Evolutionary conservation across 2,329 filamentous ascomycete species (phyloP), one percentile per base, ranked within the genome.

Genomic region (Botryotinia calthae): DNA sequence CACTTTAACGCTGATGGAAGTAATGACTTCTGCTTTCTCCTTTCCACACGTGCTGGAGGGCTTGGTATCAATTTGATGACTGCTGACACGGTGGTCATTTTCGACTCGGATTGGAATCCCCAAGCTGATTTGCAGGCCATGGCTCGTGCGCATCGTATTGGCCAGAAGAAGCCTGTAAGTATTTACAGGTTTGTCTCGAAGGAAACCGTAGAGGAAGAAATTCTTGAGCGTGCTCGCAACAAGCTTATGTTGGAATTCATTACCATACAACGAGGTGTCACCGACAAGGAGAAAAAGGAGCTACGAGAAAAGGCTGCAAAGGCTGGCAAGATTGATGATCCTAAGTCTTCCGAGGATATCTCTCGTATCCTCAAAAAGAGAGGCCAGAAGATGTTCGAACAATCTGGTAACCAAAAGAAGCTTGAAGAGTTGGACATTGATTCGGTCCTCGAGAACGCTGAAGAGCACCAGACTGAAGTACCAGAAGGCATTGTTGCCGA

Each of bases 61-160:
- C 87, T 99, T n/a, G 96, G 96, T 75, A 99, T 99, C 85, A 99
- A 99, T 79, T 84, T 99, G 71, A 99, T 98, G 94, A 98, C 96
- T 37, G 96, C 96, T 12, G 97, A 99, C 80, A 99, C 96, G 0
- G 96, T 99, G 76, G 91, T 99, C 78, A 91, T 99, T 62, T 99
- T 98, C 79, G 97, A 99, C 82, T 98, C 96, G 0, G 95, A 98
- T 80, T 99, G 97, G 96, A 99, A 99, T 78, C 97, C 96, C 28
- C 96, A 99, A 82, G 96, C 96, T 10, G 97, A 99, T 85, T 85
- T 99, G 77, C 96, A 99, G 82, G 96, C 96, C 58, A 99, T 99
- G 96, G 96, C 96, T 73, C 92, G 96, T 82, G 97, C 97, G 73
- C 97, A 99, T 83, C 93, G 96, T 82, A 99, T 99, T 76, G 96